Conservation (phyloP, 176 grass and related monocot genomes). For the Eleusine indica region DNA sequence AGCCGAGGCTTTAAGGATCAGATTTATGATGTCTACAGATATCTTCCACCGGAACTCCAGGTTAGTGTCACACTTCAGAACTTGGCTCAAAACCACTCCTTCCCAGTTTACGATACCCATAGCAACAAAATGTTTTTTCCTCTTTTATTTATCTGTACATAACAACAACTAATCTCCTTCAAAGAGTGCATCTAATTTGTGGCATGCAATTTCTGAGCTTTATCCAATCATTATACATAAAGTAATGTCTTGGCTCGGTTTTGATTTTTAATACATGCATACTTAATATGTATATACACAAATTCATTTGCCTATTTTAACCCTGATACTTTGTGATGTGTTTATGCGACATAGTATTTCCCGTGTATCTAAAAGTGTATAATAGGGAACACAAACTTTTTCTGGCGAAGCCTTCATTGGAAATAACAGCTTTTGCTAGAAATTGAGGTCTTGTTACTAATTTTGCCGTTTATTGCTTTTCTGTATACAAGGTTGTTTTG, state of each 20-base stretch:
- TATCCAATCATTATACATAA: too few species aligned
- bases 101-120: not conserved
- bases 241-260: not conserved
- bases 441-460: not conserved
- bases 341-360: not conserved
- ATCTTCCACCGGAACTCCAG: conserved; percentile 87
- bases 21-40: conserved; percentile 91
- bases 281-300: not conserved
- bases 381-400: not conserved
- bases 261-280: not conserved
- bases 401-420: not conserved
- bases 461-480: not conserved
- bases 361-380: not conserved
- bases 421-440: not conserved
- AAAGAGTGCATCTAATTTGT: too few species aligned
- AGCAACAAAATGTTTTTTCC: not conserved
- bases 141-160: too few species aligned
- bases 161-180: too few species aligned
- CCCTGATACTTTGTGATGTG: not conserved
- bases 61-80: conserved; percentile 25
- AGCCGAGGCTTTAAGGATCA: conserved; percentile 95
- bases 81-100: not conserved
- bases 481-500: conserved; percentile 58
- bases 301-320: not conserved
- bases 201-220: too few species aligned